phyloP scores from a whole-genome alignment of 306 rosid genomes.

The Ammopiptanthus mongolicus region DNA sequence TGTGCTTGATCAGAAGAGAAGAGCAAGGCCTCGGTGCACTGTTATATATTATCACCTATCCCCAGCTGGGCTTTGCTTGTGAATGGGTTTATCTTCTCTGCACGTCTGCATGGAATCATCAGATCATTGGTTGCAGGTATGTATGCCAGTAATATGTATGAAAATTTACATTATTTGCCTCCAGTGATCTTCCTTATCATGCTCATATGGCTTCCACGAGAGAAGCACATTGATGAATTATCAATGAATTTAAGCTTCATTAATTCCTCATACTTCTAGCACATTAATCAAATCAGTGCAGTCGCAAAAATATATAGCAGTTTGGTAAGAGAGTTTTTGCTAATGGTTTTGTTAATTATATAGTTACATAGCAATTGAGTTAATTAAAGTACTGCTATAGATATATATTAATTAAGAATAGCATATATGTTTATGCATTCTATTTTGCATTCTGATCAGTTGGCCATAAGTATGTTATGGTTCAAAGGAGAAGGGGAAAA shows the following conservation, averaged over 20 bases:
- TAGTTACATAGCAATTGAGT: neutral
- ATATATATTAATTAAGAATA: too few relatives aligned
- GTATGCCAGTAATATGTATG: neutral
- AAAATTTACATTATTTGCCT: neutral
- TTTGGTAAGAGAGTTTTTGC: neutral
- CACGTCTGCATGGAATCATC: constrained; percentile 83
- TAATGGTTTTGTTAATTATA: neutral
- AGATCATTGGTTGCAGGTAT: constrained; percentile 72
- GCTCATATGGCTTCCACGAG: neutral
- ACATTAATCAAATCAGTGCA: neutral
- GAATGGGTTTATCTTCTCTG: constrained; percentile 59
- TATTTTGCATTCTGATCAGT: neutral
- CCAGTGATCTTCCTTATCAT: neutral
- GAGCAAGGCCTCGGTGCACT: neutral
- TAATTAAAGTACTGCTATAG: neutral
- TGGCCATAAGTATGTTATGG: neutral
- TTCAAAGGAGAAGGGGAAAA: neutral
- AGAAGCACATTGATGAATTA: neutral
- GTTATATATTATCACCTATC: neutral
- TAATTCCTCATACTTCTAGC: neutral
- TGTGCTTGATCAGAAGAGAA: neutral
- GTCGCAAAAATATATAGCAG: neutral
- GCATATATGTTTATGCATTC: neutral
- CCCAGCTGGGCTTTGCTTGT: neutral
- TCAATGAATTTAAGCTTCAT: neutral